Evolutionary conservation across 805 yeast species (phyloP).

Genomic region (Vanderwaltozyma tropicalis): DNA sequence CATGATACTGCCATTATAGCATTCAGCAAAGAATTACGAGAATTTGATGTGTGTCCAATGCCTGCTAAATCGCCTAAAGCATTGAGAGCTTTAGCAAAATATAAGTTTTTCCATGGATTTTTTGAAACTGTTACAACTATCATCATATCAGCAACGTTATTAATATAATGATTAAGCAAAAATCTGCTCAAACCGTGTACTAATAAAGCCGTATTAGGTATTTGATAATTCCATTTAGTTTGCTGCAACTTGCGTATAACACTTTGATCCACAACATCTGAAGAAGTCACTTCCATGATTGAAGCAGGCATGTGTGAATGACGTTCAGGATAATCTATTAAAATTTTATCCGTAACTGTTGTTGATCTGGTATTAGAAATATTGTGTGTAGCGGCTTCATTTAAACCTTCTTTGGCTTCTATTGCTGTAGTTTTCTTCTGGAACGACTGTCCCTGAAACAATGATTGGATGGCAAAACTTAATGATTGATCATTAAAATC

Average conservation of each 20-base stretch:
- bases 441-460: no score
- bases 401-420: no score
- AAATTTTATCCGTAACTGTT: conserved; percentile 2
- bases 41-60: conserved; percentile 61
- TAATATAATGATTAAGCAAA: conserved; percentile 58
- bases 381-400: neutral
- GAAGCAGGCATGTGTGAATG: conserved; percentile 16
- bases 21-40: conserved; percentile 66
- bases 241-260: no score
- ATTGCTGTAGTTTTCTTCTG: no score
- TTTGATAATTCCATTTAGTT: conserved; percentile 1
- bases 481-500: no score
- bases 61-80: conserved; percentile 77
- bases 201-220: conserved; percentile 49
- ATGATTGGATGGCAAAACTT: no score
- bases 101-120: conserved; percentile 84
- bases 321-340: conserved; percentile 6
- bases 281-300: conserved; percentile 9
- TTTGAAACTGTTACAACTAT: conserved; percentile 60
- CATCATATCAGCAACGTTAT: conserved; percentile 71
- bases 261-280: conserved; percentile 8
- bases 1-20: conserved; percentile 77
- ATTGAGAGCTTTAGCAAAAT: conserved; percentile 69
- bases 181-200: conserved; percentile 64
- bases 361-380: neutral